These are phyloP conservation scores for Adansonia rubrostipa DNA, from an alignment of 441 rosid genomes.

Conservation along the genomic window DNA sequence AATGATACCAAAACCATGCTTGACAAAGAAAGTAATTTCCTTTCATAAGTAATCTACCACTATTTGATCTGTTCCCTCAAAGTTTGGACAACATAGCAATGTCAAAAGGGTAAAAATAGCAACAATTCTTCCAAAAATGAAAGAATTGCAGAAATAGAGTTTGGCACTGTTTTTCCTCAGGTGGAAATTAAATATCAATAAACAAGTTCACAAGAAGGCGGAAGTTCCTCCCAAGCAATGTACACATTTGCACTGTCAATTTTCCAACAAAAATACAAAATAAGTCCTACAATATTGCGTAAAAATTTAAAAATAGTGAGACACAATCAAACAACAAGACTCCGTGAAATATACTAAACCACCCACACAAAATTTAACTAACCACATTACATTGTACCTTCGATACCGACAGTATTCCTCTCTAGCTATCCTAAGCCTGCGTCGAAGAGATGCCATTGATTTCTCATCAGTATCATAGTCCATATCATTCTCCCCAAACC, in stretches of 20 bases:
- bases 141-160: constrained; percentile 4
- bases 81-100: neutral
- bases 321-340: neutral
- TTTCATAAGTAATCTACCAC: neutral
- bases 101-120: neutral
- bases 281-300: constrained; percentile 7
- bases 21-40: neutral
- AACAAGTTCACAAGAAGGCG: neutral
- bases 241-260: neutral
- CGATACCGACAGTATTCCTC: constrained; percentile 74
- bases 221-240: neutral
- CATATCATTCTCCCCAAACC: constrained; percentile 88
- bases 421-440: constrained; percentile 77
- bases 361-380: neutral
- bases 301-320: constrained; percentile 13
- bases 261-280: neutral
- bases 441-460: constrained; percentile 82
- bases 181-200: constrained; percentile 6
- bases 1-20: neutral
- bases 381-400: constrained; percentile 44
- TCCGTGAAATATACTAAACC: constrained; percentile 12
- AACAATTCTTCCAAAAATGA: constrained; percentile 1
- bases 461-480: constrained; percentile 85
- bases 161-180: neutral
- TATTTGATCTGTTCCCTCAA: neutral